phyloP scores from a whole-genome alignment of 106 monocot genomes.

The Allium fistulosum region DNA sequence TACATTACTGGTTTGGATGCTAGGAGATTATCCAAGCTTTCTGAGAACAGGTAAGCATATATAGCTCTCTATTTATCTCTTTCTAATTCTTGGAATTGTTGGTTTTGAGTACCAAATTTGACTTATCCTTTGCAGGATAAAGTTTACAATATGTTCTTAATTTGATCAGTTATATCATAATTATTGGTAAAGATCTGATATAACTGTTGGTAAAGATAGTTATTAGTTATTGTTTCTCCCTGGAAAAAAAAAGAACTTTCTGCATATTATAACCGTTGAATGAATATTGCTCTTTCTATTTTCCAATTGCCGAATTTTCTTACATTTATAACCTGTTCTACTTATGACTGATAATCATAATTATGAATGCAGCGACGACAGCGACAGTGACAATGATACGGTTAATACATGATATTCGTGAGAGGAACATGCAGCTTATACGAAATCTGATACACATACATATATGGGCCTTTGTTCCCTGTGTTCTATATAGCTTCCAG shows the following conservation, averaged over 20 bases:
- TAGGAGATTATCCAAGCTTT: constrained; percentile 70
- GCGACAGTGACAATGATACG: constrained; percentile 61
- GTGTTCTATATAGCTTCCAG: no score
- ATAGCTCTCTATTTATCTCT: background rate
- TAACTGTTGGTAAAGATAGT: no score
- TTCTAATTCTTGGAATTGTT: background rate
- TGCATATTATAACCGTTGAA: no score
- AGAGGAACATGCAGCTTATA: background rate
- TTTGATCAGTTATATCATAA: background rate
- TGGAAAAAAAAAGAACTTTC: no score
- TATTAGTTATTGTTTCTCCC: no score
- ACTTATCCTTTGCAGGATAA: background rate
- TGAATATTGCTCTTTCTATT: no score
- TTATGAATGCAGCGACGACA: constrained; percentile 55
- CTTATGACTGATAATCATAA: background rate
- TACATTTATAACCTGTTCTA: background rate
- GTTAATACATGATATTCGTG: constrained; percentile 18
- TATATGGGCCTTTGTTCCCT: no score
- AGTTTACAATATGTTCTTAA: background rate
- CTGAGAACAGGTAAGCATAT: constrained; percentile 68
- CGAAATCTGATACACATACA: no score
- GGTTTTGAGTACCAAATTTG: background rate
- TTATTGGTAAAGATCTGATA: no score
- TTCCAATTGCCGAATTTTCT: no score
- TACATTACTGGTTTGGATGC: constrained; percentile 92